These are phyloP conservation scores for Botrytis medusae DNA, from an alignment of 2,329 filamentous ascomycete species.

Conservation along the genomic window DNA sequence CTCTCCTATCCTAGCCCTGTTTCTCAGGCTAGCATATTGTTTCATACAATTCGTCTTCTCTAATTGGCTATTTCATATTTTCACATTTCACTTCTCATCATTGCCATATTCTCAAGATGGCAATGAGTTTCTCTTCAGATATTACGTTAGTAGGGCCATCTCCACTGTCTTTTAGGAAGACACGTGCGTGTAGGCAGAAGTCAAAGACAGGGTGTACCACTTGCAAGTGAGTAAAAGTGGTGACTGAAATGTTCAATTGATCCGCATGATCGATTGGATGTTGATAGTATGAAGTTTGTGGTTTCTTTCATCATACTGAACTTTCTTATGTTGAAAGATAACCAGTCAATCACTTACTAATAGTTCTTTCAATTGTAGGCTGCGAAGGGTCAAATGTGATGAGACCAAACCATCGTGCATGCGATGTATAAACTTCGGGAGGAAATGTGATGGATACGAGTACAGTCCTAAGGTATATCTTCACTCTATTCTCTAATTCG, in stretches of 20 bases:
- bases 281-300: constrained; percentile 11
- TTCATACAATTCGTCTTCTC: not conserved
- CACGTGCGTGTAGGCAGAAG: constrained; percentile 36
- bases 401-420: constrained; percentile 23
- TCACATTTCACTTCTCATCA: not conserved
- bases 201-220: constrained; percentile 24
- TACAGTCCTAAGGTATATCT: constrained; percentile 21
- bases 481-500: not conserved
- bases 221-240: constrained; percentile 21
- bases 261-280: not conserved
- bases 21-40: constrained; percentile 3
- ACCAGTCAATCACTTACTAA: not conserved
- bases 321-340: constrained; percentile 15
- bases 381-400: constrained; percentile 23
- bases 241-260: not conserved
- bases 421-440: constrained; percentile 21
- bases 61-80: not conserved
- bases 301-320: constrained; percentile 20
- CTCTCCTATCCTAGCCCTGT: constrained; percentile 2
- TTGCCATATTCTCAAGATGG: constrained; percentile 22
- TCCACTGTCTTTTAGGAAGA: constrained; percentile 14
- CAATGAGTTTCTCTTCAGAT: constrained; percentile 13
- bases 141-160: constrained; percentile 8
- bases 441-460: constrained; percentile 22
- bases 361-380: not conserved